phyloP scores from a whole-genome alignment of 805 yeast species.

The Metschnikowia orientalis region DNA sequence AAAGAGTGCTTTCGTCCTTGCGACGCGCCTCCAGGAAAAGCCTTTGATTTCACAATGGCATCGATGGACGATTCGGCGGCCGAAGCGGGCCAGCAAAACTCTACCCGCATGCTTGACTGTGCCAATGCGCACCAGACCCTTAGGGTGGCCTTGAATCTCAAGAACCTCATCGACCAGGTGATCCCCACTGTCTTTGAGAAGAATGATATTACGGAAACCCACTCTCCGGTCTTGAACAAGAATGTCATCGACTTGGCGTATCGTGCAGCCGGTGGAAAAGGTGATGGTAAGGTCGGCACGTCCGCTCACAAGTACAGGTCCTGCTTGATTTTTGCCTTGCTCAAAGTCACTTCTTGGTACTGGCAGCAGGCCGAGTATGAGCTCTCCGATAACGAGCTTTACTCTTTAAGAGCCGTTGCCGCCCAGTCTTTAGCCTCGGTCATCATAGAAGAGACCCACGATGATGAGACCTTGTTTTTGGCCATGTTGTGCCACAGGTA shows the following conservation, averaged over 20 bases:
- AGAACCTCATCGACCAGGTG: constrained; percentile 63
- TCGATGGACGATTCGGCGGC: too few relatives aligned
- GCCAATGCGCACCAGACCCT: constrained; percentile 67
- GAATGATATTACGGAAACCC: constrained; percentile 47
- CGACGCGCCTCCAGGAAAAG: too few relatives aligned
- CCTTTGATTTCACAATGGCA: too few relatives aligned
- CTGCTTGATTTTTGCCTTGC: constrained; percentile 60
- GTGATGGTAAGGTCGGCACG: constrained; percentile 51
- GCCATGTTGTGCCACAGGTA: constrained; percentile 76
- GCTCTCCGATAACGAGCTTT: constrained; percentile 64
- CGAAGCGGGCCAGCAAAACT: too few relatives aligned
- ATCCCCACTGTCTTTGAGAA: constrained; percentile 62
- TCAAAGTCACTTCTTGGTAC: constrained; percentile 81
- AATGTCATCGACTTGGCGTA: constrained; percentile 57
- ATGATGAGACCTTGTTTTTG: constrained; percentile 61
- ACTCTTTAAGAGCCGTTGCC: constrained; percentile 55
- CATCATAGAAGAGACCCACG: constrained; percentile 58
- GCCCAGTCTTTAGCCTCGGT: constrained; percentile 70
- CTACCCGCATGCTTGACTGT: constrained; percentile 20
- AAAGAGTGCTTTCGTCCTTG: too few relatives aligned
- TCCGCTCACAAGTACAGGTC: constrained; percentile 63
- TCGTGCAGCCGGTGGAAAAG: constrained; percentile 78
- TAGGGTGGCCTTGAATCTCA: constrained; percentile 68
- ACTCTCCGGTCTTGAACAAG: constrained; percentile 55
- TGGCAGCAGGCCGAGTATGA: constrained; percentile 53